Conservation (phyloP, 2,329 filamentous ascomycete genomes). For the Aspergillus versicolor region DNA sequence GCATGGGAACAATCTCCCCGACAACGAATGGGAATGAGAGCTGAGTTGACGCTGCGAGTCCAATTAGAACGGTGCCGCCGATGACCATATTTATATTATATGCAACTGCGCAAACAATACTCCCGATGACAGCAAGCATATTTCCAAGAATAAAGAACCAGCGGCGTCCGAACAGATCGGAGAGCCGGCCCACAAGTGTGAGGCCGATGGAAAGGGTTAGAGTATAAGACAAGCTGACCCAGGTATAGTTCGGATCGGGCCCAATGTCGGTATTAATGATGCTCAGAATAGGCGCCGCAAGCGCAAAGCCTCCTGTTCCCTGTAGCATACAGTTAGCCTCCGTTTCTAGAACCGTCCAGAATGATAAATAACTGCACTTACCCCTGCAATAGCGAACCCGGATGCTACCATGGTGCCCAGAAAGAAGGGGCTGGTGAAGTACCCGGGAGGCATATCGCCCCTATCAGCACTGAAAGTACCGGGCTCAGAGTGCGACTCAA, state of each 20-base stretch:
- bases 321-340: no score
- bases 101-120: not conserved
- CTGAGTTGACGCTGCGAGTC: constrained; percentile 38
- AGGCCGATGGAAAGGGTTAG: constrained; percentile 22
- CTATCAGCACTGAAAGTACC: no score
- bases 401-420: no score
- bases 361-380: no score
- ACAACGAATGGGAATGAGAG: constrained; percentile 40
- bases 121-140: not conserved
- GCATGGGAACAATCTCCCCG: constrained; percentile 17
- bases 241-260: not conserved
- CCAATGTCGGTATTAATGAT: not conserved
- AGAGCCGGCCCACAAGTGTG: constrained; percentile 32
- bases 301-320: no score
- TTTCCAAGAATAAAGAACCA: constrained; percentile 27
- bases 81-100: constrained; percentile 35
- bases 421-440: no score
- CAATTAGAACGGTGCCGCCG: constrained; percentile 38
- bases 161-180: constrained; percentile 39
- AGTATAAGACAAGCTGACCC: not conserved
- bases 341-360: no score
- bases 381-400: no score
- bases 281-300: no score
- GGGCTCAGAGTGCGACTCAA: no score
- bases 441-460: no score